Evolutionary conservation across 345 rosid species (phyloP), one percentile per base, ranked within the genome.

Genomic region (Eucalyptus albens): DNA sequence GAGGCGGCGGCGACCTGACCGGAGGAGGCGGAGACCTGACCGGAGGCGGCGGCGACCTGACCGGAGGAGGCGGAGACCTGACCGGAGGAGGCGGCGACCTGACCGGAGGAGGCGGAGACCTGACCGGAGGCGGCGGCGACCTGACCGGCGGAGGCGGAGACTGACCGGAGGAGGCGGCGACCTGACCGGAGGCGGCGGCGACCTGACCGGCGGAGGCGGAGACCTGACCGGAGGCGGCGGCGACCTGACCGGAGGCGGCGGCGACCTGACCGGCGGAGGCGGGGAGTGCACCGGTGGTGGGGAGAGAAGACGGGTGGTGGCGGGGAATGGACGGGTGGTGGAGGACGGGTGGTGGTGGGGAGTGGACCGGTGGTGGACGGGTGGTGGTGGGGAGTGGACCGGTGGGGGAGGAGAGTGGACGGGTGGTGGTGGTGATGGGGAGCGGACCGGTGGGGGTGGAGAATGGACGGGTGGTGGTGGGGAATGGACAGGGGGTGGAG

Each of bases 121-220:
- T 87, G 3, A 50, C 87, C n/a, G 94, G 94, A 5, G 94, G 94
- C 5, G 90, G 86, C 27, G 96, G 92, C 4, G 89, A 89, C 14
- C 27, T 86, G 2, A 50, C 87, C 0, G 89, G 91, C 0, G 88
- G 60, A 0, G 88, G 88, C 5, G 91, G 91, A 0, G 88, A 90
- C 0, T 47, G 93, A 89, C 90, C 26, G 95, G 90, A 40, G 88
- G 88, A 4, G 95, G 93, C 51, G 90, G 86, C 14, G 89, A 89
- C 11, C 22, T 86, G 4, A 44, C 87, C 0, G 88, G 91, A 4
- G 88, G 88, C 4, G 95, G 93, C 59, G 90, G 86, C 5, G 89
- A 89, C 14, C 40, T 87, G 3, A 50, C 87, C 29, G 94, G 94
- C 5, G 94, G 94, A 4, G 90, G 86, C 26, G 96, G 92, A 8